phyloP scores from a whole-genome alignment of 768 basidiomycete species.

The Tricholoma sp. region DNA sequence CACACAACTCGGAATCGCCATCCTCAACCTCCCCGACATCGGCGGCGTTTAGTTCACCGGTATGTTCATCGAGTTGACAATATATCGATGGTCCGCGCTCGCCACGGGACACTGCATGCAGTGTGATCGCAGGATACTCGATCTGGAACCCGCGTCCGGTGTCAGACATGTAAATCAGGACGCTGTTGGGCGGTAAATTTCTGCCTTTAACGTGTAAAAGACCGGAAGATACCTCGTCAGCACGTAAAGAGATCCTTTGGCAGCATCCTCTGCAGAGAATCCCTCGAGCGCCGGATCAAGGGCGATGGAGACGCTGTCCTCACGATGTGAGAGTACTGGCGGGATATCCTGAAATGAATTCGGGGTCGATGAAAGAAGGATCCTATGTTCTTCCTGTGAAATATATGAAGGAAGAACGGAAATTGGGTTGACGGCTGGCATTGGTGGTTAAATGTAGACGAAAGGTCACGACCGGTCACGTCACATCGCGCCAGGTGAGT shows the following conservation, averaged over 20 bases:
- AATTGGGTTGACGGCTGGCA: slow-evolving; percentile 37
- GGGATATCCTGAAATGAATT: slow-evolving; percentile 81
- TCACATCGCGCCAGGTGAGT: background rate
- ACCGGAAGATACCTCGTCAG: slow-evolving; percentile 66
- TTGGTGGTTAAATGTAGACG: slow-evolving; percentile 11
- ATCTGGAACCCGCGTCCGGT: slow-evolving; percentile 76
- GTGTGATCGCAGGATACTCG: slow-evolving; percentile 83
- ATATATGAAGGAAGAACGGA: slow-evolving; percentile 31
- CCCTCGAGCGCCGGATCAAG: slow-evolving; percentile 67
- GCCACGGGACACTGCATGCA: slow-evolving; percentile 86
- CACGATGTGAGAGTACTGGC: slow-evolving; percentile 70
- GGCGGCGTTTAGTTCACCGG: slow-evolving; percentile 32
- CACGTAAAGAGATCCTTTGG: slow-evolving; percentile 71
- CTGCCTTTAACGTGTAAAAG: slow-evolving; percentile 3
- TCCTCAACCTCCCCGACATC: slow-evolving; percentile 27
- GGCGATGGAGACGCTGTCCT: slow-evolving; percentile 62
- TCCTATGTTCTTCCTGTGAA: slow-evolving; percentile 60
- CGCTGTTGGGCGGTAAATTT: slow-evolving; percentile 36
- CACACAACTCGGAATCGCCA: slow-evolving; percentile 57
- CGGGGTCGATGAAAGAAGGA: slow-evolving; percentile 75
- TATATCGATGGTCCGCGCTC: slow-evolving; percentile 71
- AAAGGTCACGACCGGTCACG: background rate
- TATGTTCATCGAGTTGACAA: slow-evolving; percentile 84
- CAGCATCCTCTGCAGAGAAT: slow-evolving; percentile 46
- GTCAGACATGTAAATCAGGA: slow-evolving; percentile 70